These are phyloP conservation scores for Diaporthe ilicicola DNA, from an alignment of 2,329 filamentous ascomycete genomes.

Conservation along the genomic window DNA sequence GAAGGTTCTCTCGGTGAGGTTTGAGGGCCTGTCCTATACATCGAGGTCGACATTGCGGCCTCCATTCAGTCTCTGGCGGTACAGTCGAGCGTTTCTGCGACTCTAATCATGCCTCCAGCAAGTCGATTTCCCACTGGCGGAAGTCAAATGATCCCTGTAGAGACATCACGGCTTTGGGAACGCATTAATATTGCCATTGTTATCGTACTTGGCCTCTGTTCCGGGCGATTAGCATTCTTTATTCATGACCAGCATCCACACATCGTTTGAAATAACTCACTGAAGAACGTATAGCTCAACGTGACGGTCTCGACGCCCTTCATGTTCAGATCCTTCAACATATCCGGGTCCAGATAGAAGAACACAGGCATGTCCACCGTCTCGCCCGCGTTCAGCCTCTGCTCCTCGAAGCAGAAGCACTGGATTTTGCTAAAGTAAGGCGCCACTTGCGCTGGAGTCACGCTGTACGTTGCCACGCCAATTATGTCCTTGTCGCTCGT, in stretches of 20 bases:
- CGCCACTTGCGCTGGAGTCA: slow-evolving; percentile 93
- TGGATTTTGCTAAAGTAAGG: slow-evolving; percentile 99
- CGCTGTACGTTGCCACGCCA: slow-evolving; percentile 96
- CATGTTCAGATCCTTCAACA: slow-evolving; percentile 93
- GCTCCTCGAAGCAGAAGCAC: slow-evolving; percentile 98
- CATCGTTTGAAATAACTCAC: slow-evolving; percentile 62
- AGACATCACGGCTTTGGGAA: slow-evolving; percentile 37
- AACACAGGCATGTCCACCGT: slow-evolving; percentile 99
- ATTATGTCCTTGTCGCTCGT: slow-evolving; percentile 92
- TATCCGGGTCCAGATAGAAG: slow-evolving; percentile 97
- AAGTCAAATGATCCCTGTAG: neutral
- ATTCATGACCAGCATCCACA: neutral
- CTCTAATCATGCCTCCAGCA: neutral
- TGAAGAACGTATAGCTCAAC: slow-evolving; percentile 97
- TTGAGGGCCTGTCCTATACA: neutral
- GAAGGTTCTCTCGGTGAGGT: neutral
- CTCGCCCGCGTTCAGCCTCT: slow-evolving; percentile 92
- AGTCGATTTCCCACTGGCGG: neutral
- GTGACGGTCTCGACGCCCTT: slow-evolving; percentile 94
- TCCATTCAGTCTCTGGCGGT: neutral
- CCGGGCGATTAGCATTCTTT: slow-evolving; percentile 44
- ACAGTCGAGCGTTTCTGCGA: neutral
- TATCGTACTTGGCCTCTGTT: slow-evolving; percentile 83
- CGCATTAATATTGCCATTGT: slow-evolving; percentile 73
- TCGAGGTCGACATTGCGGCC: neutral